A percentile compares a stretch with the other conserved stretches of the same genome.
Evolutionary conservation across 768 basidiomycete genomes (phyloP).

Genomic region (Lanmaoa rubissima): DNA sequence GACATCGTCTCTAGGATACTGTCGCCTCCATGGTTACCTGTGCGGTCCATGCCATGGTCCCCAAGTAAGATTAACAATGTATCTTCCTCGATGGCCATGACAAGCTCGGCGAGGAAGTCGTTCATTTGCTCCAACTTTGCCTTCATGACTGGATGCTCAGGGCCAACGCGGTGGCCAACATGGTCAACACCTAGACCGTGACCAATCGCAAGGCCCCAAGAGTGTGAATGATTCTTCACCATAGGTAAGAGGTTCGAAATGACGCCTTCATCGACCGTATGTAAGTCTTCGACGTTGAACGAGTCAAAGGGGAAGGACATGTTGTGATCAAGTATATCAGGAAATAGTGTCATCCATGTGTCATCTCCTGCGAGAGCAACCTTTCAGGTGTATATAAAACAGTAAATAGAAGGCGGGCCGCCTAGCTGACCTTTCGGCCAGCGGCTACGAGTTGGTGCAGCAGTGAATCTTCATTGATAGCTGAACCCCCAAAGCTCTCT

Average conservation of each 20-base stretch:
- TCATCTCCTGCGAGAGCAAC: constrained; percentile 95
- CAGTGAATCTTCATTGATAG: constrained; percentile 86
- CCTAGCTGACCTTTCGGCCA: constrained; percentile 53
- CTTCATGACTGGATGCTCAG: constrained; percentile 82
- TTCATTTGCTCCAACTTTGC: constrained; percentile 90
- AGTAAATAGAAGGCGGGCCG: background rate
- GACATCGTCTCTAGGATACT: constrained; percentile 79
- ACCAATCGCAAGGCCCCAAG: constrained; percentile 88
- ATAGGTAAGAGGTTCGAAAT: constrained; percentile 80
- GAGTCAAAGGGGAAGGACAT: constrained; percentile 89
- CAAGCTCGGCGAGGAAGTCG: constrained; percentile 66
- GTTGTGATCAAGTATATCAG: constrained; percentile 65
- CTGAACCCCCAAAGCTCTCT: constrained; percentile 85
- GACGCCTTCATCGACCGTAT: constrained; percentile 93
- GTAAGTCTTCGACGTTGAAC: constrained; percentile 97
- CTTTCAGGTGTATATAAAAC: constrained; percentile 35
- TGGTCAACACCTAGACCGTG: constrained; percentile 97
- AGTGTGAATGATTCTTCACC: constrained; percentile 46
- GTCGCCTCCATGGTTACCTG: constrained; percentile 96
- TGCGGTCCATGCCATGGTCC: constrained; percentile 95
- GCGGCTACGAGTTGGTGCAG: constrained; percentile 64
- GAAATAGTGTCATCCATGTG: constrained; percentile 93
- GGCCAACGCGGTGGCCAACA: constrained; percentile 91
- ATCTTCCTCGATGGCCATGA: constrained; percentile 74
- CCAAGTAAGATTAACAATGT: constrained; percentile 90